Base-by-base conservation (phyloP, 2,329 filamentous ascomycete species). In the Massarina eburnea region DNA sequence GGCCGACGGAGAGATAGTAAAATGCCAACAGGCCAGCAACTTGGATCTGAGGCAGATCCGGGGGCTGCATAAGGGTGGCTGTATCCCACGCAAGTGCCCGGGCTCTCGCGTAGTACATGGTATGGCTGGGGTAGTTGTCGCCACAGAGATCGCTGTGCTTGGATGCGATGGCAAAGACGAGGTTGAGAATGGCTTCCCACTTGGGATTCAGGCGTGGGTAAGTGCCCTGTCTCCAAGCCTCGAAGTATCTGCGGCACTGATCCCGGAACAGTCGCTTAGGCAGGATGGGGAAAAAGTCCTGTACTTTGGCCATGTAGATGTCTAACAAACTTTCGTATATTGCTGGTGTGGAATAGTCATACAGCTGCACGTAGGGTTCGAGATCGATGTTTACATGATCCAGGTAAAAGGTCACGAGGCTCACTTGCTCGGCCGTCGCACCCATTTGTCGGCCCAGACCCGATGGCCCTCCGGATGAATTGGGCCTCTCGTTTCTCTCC, bases 91-190 rank as follows among this genome's bases (percentile, higher is more conserved):
- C 67, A 38, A 73, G 59, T 3, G 57, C 45, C 20, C 65, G 54
- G 22, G 71, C 72, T n/a, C 71, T 54, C 15, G 66, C 61, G 43
- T 72, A 71, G 45, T 73, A 74, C 6, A 70, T 43, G 14, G 66
- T 36, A 46, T 73, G 70, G 36, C 72, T 69, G 24, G 47, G 52
- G 17, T 62, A 57, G 15, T 62, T 57, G 5, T 43, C 47, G 5
- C 59, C 58, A 35, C 65, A 55, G n/a, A 55, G 51, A 41, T 68
- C 59, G n/a, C 64, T 64, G 39, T 71, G 66, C 42, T 66, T 67
- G 29, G 71, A 66, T 4, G 65, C 71, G n/a, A 75, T 70, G 3
- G 72, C 72, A 43, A 74, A 72, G 2, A 74, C 62, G 20, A 74
- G 45, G 32, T 75, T 73, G 41, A 74, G 30, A 15, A 71, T 71